Conservation (phyloP, 2,329 filamentous ascomycete species). For the Zarea fungicola region DNA sequence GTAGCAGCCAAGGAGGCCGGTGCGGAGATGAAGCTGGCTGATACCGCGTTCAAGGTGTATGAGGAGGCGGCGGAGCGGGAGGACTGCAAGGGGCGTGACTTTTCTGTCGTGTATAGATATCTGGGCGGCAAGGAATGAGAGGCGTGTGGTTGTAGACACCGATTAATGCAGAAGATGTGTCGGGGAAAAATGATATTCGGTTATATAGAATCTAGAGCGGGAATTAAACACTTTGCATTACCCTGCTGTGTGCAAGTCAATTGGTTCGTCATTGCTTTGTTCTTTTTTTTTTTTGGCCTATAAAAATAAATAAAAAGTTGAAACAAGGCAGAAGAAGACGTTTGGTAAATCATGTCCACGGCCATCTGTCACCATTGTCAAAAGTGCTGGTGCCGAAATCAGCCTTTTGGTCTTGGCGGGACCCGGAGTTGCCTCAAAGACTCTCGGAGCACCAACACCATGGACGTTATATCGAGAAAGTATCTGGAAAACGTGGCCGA, state of each 20-base stretch:
- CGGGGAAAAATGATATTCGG: background rate
- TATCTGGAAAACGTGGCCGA: background rate
- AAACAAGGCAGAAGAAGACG: too few species aligned
- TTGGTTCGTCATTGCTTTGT: too few species aligned
- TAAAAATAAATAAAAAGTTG: too few species aligned
- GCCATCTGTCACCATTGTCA: too few species aligned
- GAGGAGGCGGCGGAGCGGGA: slow-evolving; percentile 58
- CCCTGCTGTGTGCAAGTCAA: background rate
- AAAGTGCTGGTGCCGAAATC: too few species aligned
- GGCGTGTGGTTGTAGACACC: background rate
- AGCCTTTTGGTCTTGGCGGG: too few species aligned
- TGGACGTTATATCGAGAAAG: background rate
- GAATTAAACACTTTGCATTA: too few species aligned
- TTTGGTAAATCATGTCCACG: too few species aligned
- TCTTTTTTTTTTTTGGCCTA: too few species aligned
- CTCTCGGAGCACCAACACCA: too few species aligned
- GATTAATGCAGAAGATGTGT: background rate
- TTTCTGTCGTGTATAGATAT: slow-evolving; percentile 76
- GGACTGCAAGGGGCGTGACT: slow-evolving; percentile 64
- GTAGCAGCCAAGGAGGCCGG: slow-evolving; percentile 64
- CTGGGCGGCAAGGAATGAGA: slow-evolving; percentile 48
- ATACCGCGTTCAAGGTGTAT: slow-evolving; percentile 61
- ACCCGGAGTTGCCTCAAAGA: too few species aligned
- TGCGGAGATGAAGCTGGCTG: slow-evolving; percentile 60
- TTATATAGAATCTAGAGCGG: background rate